Percentiles rank a stretch among this genome's conserved stretches.
Conservation (phyloP, 164 flowering plant genomes). For the Amborella trichopoda region DNA sequence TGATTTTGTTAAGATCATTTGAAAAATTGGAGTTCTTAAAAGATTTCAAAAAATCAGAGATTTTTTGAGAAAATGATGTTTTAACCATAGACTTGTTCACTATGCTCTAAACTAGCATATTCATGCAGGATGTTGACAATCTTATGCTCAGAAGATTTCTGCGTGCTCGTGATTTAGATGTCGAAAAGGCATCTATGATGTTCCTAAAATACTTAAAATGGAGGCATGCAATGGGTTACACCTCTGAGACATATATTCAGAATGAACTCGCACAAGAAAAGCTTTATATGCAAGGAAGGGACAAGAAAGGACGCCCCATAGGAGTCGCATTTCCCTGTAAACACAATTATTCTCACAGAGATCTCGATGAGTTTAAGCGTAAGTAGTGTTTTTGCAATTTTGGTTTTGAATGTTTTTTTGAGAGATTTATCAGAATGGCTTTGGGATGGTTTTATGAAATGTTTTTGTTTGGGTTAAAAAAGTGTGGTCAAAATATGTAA, state of each 20-base stretch:
- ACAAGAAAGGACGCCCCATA: conserved; percentile 58
- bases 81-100: background rate
- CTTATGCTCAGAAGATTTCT: conserved; percentile 64
- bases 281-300: conserved; percentile 60
- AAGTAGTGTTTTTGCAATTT: conserved; percentile 5
- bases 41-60: background rate
- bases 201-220: conserved; percentile 60
- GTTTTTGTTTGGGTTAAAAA: background rate
- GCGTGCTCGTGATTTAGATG: conserved; percentile 62
- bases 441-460: background rate
- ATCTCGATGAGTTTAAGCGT: conserved; percentile 69
- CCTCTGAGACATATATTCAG: conserved; percentile 34
- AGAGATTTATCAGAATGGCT: too few species aligned
- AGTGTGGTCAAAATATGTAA: background rate
- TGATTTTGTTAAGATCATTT: too few species aligned
- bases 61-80: background rate
- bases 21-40: background rate
- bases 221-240: conserved; percentile 55
- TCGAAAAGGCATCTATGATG: conserved; percentile 49
- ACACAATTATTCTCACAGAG: conserved; percentile 33
- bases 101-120: background rate
- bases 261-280: conserved; percentile 60
- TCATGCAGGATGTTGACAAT: conserved; percentile 55
- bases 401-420: background rate
- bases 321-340: conserved; percentile 18